A percentile compares a stretch with the other conserved stretches of the same genome.
Conservation (phyloP, 2,329 filamentous ascomycete species). For the Rhinocladiella mackenziei region DNA sequence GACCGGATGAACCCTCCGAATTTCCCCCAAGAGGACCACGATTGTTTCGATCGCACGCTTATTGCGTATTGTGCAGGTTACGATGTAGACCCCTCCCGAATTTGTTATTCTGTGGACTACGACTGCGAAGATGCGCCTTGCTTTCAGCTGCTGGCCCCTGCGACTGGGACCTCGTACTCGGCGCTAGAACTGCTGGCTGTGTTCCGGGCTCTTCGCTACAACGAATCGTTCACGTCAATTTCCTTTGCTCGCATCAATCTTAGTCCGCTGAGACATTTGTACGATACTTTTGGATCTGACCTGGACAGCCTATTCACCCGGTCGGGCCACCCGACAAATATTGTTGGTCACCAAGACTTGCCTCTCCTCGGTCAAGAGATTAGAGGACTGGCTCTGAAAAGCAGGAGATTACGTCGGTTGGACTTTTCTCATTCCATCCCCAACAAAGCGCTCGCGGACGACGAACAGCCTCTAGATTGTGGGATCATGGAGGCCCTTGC, state of each 20-base stretch:
- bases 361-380: conserved; percentile 66
- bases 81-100: conserved; percentile 62
- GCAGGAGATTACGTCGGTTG: conserved; percentile 57
- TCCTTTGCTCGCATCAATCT: conserved; percentile 63
- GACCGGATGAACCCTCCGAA: conserved; percentile 49
- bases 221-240: conserved; percentile 64
- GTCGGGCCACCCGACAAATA: conserved; percentile 52
- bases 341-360: conserved; percentile 51
- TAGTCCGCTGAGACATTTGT: conserved; percentile 60
- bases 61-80: conserved; percentile 68
- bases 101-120: conserved; percentile 60
- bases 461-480: conserved; percentile 56
- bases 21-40: conserved; percentile 53
- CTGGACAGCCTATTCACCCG: conserved; percentile 59
- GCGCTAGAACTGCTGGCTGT: conserved; percentile 63
- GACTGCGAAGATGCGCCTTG: conserved; percentile 63
- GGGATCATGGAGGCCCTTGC: conserved; percentile 67
- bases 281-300: conserved; percentile 59
- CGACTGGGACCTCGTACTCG: conserved; percentile 51
- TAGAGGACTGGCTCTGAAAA: conserved; percentile 63
- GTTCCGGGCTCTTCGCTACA: conserved; percentile 66
- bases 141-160: conserved; percentile 60
- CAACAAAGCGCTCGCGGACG: conserved; percentile 5
- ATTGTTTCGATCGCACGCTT: conserved; percentile 62
- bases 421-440: conserved; percentile 57